Evolutionary conservation across 345 rosid genomes (phyloP).

Genomic region (Camelina hispida): DNA sequence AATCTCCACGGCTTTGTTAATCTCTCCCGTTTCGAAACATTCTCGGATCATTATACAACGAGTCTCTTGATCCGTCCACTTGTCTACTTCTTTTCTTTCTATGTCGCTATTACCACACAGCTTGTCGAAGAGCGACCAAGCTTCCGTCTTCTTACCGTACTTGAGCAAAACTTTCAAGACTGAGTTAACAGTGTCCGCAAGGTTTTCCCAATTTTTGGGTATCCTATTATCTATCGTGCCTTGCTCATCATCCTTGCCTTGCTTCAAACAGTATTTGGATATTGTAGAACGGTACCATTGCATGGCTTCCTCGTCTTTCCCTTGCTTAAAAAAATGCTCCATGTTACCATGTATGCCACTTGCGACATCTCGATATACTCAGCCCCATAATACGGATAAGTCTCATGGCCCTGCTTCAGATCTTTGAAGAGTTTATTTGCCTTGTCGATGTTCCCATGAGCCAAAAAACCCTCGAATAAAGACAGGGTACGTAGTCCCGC

Average conservation of each 20-base stretch:
- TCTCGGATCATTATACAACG: too few species aligned
- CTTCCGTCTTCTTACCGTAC: not conserved
- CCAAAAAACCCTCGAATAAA: not conserved
- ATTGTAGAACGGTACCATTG: not conserved
- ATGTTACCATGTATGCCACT: not conserved
- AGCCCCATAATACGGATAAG: not conserved
- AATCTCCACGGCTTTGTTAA: not conserved
- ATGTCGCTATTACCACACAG: not conserved
- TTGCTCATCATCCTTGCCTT: too few species aligned
- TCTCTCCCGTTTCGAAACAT: not conserved
- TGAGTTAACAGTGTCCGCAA: not conserved
- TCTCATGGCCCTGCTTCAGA: not conserved
- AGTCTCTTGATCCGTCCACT: not conserved
- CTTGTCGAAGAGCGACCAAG: not conserved
- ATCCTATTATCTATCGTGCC: too few species aligned
- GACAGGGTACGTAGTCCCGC: not conserved
- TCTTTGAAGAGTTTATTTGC: not conserved
- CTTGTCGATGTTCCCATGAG: not conserved
- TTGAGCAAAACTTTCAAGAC: not conserved
- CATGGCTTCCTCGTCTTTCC: conserved; percentile 3
- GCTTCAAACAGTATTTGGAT: not conserved
- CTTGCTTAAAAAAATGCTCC: not conserved
- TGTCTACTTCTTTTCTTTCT: not conserved
- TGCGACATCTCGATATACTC: not conserved
- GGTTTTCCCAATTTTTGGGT: too few species aligned